Evolutionary conservation across 1,284 basidiomycete species (phyloP).

Genomic region (Tetrapyrgos nigripes): DNA sequence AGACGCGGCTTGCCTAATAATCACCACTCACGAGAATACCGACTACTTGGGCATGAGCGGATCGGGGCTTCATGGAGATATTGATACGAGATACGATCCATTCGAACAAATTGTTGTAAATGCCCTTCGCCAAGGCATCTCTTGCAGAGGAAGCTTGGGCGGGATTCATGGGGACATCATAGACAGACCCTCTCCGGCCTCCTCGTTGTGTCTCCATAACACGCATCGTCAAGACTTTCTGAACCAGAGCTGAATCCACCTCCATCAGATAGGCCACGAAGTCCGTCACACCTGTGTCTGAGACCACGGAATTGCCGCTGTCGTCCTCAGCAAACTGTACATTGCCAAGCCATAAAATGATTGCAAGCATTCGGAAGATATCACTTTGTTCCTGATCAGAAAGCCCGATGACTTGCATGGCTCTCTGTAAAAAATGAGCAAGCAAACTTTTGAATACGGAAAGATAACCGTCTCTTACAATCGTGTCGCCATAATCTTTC

Average conservation of each 20-base stretch:
- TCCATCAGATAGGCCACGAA: conserved; percentile 97
- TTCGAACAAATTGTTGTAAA: conserved; percentile 99
- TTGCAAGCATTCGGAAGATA: conserved; percentile 93
- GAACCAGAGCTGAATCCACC: conserved; percentile 78
- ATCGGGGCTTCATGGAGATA: conserved; percentile 91
- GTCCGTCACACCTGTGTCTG: conserved; percentile 91
- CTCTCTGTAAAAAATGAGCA: conserved; percentile 60
- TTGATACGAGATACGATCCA: conserved; percentile 99
- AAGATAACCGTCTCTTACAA: conserved; percentile 55
- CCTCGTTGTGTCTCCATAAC: conserved; percentile 95
- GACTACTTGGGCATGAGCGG: conserved; percentile 83
- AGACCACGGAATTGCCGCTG: conserved; percentile 86
- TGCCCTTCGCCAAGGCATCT: conserved; percentile 94
- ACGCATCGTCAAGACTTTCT: conserved; percentile 87
- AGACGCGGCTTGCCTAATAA: background rate
- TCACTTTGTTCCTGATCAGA: conserved; percentile 86
- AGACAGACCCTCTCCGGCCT: conserved; percentile 92
- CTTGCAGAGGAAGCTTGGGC: conserved; percentile 89
- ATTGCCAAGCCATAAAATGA: conserved; percentile 97
- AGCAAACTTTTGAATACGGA: background rate
- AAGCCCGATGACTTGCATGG: conserved; percentile 95
- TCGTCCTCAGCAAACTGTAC: conserved; percentile 90
- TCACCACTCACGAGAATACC: conserved; percentile 80
- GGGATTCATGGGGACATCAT: conserved; percentile 96
- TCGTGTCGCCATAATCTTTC: conserved; percentile 88